Evolutionary conservation across 306 rosid species (phyloP).

Genomic region (Rosa persica): DNA sequence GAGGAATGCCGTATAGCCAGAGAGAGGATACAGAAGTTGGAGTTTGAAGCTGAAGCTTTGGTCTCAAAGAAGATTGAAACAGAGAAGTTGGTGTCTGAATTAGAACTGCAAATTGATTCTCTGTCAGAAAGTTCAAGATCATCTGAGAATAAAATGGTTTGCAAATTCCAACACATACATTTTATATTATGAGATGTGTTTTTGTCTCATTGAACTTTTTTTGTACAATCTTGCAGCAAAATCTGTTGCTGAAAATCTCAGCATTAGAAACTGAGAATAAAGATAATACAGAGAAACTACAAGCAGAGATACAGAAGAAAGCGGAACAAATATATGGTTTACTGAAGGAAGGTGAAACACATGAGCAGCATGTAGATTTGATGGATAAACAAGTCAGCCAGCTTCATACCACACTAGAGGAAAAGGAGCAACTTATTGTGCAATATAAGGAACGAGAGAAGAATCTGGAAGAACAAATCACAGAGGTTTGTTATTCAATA

Average conservation of each 20-base stretch:
- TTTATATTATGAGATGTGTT: conserved; percentile 20
- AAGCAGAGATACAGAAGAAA: conserved; percentile 61
- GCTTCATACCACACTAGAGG: conserved; percentile 49
- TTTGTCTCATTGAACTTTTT: conserved; percentile 30
- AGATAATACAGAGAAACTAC: conserved; percentile 48
- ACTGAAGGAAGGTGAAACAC: conserved; percentile 51
- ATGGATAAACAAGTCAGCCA: conserved; percentile 56
- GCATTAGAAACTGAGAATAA: conserved; percentile 65
- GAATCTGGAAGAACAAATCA: conserved; percentile 64
- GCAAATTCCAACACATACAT: conserved; percentile 26
- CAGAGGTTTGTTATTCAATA: conserved; percentile 58
- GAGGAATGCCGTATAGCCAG: conserved; percentile 51
- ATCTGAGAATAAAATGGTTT: conserved; percentile 70
- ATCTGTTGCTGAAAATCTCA: conserved; percentile 62
- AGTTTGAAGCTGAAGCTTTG: conserved; percentile 63
- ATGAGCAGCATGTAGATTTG: conserved; percentile 50
- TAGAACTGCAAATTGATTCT: conserved; percentile 54
- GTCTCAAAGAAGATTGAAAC: conserved; percentile 63
- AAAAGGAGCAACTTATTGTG: conserved; percentile 61
- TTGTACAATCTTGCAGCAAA: conserved; percentile 57
- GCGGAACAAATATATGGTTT: conserved; percentile 59
- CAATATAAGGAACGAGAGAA: conserved; percentile 61
- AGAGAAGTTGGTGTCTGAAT: conserved; percentile 56
- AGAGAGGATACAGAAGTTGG: conserved; percentile 63
- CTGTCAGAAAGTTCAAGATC: conserved; percentile 59